A percentile compares a stretch with the other conserved stretches of the same genome.
These are phyloP conservation scores for Serendipita sp. DNA, from an alignment of 768 basidiomycete species.

Conservation along the genomic window DNA sequence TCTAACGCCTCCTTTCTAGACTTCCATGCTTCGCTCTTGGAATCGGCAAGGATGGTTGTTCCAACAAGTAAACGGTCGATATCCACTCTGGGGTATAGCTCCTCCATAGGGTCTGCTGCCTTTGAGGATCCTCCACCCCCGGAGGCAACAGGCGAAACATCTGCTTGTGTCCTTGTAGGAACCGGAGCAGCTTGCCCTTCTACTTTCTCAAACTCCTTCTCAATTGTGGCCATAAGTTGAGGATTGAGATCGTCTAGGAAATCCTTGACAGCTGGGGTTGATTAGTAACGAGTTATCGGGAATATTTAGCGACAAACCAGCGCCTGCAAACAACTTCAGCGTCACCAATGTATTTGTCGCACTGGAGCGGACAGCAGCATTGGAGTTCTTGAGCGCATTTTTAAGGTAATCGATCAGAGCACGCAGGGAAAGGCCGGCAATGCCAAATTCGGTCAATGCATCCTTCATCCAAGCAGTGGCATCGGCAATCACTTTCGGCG, in stretches of 20 bases:
- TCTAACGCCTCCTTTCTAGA: constrained; percentile 91
- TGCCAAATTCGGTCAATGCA: constrained; percentile 80
- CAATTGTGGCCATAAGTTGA: constrained; percentile 81
- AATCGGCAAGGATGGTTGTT: constrained; percentile 64
- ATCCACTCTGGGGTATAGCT: constrained; percentile 90
- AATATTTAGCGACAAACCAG: constrained; percentile 38
- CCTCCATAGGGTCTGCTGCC: constrained; percentile 65
- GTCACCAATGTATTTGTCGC: constrained; percentile 90
- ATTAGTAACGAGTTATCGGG: not conserved
- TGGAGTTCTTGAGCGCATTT: constrained; percentile 73
- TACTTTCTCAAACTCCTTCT: constrained; percentile 82
- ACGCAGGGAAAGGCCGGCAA: constrained; percentile 67
- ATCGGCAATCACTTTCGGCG: constrained; percentile 91
- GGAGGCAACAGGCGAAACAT: constrained; percentile 41
- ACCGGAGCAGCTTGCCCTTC: constrained; percentile 62
- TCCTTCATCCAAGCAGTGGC: constrained; percentile 78
- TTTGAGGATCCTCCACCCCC: constrained; percentile 29
- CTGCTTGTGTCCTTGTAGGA: constrained; percentile 61
- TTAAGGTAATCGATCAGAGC: constrained; percentile 86
- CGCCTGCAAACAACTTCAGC: constrained; percentile 78
- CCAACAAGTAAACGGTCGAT: constrained; percentile 73
- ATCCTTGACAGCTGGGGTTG: constrained; percentile 61
- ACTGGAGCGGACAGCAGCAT: constrained; percentile 81
- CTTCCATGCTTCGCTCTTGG: constrained; percentile 94
- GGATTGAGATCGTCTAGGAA: constrained; percentile 90